Evolutionary conservation across 2,329 filamentous ascomycete species (phyloP).

Genomic region (Phyllosticta citribraziliensis): DNA sequence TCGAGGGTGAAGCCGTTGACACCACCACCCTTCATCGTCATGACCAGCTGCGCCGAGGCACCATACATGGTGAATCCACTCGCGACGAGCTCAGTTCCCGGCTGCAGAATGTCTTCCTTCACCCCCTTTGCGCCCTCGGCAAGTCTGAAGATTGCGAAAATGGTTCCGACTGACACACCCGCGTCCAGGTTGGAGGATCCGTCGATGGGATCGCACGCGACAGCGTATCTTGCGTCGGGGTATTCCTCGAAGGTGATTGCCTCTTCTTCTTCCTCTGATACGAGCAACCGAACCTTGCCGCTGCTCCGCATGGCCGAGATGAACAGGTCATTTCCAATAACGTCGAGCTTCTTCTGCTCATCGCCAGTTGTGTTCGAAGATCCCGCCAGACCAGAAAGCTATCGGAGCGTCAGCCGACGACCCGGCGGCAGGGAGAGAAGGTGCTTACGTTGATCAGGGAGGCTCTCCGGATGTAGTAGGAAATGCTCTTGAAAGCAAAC

Average conservation of each 20-base stretch:
- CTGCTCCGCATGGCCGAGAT: conserved; percentile 90
- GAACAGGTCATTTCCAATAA: conserved; percentile 97
- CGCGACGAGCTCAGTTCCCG: conserved; percentile 84
- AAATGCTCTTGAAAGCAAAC: conserved; percentile 99
- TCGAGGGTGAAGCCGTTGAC: conserved; percentile 99
- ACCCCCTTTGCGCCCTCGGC: conserved; percentile 63
- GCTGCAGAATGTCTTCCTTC: conserved; percentile 77
- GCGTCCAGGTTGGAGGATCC: conserved; percentile 96
- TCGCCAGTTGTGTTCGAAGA: conserved; percentile 93
- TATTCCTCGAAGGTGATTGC: conserved; percentile 74
- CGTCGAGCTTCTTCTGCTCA: conserved; percentile 99
- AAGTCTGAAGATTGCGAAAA: conserved; percentile 90
- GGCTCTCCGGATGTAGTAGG: conserved; percentile 96
- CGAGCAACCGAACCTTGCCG: conserved; percentile 78
- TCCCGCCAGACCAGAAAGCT: conserved; percentile 83
- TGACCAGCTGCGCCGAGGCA: conserved; percentile 87
- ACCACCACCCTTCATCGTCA: conserved; percentile 85
- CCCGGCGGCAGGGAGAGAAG: conserved; percentile 12
- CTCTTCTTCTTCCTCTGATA: conserved; percentile 97
- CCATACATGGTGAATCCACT: conserved; percentile 99
- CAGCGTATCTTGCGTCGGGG: conserved; percentile 73
- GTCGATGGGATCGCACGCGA: conserved; percentile 96
- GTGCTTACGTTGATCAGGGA: conserved; percentile 67
- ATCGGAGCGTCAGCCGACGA: conserved; percentile 5
- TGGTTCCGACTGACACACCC: conserved; percentile 94